These are phyloP conservation scores for Citrus australasica DNA, from an alignment of 345 rosid species.

Conservation along the genomic window DNA sequence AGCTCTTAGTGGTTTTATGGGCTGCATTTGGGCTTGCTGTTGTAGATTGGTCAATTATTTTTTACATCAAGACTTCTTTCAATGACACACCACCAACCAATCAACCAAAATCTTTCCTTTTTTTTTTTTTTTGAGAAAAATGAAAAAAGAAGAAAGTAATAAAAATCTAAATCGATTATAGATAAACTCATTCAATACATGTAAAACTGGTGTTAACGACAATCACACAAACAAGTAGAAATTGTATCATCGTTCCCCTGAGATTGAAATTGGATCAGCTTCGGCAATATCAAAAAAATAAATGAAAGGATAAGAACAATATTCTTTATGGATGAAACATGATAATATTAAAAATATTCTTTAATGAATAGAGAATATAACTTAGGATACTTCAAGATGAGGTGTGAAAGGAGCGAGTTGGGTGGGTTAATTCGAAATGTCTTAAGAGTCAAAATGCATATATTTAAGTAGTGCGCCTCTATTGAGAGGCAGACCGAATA, in stretches of 20 bases:
- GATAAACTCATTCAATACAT: neutral
- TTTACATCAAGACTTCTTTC: no score
- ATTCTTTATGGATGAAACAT: no score
- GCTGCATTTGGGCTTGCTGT: neutral
- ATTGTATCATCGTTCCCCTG: neutral
- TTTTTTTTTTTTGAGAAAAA: no score
- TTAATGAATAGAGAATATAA: neutral
- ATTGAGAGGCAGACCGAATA: constrained; percentile 15
- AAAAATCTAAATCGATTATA: neutral
- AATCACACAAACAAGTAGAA: neutral
- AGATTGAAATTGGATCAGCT: neutral
- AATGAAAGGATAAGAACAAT: no score
- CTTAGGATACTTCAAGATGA: neutral
- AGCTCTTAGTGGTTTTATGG: neutral
- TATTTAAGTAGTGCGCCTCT: neutral
- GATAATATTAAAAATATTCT: no score
- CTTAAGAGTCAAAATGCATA: neutral
- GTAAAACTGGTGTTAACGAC: neutral
- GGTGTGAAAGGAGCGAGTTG: no score
- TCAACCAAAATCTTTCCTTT: neutral
- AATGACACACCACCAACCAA: no score
- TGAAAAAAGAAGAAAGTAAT: no score
- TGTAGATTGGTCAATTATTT: no score
- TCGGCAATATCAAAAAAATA: neutral
- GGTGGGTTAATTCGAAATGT: neutral